Conservation (phyloP, 768 basidiomycete genomes). For the Termitomyces sp. region DNA sequence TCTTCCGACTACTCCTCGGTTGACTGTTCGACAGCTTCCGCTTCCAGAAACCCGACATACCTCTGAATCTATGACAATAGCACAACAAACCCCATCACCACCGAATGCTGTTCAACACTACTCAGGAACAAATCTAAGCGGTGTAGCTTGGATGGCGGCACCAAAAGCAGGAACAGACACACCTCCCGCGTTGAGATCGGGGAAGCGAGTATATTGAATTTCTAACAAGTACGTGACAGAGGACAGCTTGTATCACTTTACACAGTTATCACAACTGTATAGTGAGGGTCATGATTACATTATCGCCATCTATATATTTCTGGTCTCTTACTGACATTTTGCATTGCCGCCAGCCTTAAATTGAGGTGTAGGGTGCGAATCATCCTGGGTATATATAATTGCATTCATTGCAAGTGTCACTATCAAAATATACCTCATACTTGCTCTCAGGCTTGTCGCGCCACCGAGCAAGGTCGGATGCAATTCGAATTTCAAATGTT, state of each 20-base stretch:
- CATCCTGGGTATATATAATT: neutral
- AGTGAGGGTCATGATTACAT: neutral
- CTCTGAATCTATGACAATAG: neutral
- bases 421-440: neutral
- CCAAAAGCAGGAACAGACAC: neutral
- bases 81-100: neutral
- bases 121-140: neutral
- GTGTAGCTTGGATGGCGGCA: neutral
- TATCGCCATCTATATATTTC: neutral
- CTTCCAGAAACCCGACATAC: neutral
- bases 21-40: conserved; percentile 8
- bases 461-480: too few species aligned
- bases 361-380: neutral
- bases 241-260: neutral
- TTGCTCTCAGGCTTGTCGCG: too few species aligned
- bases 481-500: too few species aligned
- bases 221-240: neutral
- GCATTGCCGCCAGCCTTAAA: neutral
- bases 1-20: conserved; percentile 25
- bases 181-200: too few species aligned
- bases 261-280: neutral
- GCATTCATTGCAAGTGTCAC: neutral
- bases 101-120: neutral
- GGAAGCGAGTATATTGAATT: neutral
- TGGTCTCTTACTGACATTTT: neutral